Conservation (phyloP, 2,329 filamentous ascomycete species). For the Ceratocystis huliohia region DNA sequence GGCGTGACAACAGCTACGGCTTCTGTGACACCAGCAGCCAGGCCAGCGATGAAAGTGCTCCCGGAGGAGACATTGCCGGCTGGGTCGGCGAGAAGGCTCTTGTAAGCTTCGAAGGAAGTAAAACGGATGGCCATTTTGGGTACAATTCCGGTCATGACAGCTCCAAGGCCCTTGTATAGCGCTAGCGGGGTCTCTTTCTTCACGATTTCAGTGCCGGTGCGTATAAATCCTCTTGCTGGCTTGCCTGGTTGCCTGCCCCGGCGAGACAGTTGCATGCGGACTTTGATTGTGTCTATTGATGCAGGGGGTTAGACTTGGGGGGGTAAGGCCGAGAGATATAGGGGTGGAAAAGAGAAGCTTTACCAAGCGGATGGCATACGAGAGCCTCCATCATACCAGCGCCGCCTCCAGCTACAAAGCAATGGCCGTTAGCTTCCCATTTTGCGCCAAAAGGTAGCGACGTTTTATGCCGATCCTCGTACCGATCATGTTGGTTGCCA, state of each 20-base stretch:
- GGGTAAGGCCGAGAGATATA: constrained; percentile 19
- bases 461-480: constrained; percentile 22
- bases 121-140: constrained; percentile 99
- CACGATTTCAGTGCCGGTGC: constrained; percentile 76
- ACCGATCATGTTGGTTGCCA: constrained; percentile 86
- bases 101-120: constrained; percentile 93
- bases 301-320: background rate
- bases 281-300: constrained; percentile 78
- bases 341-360: constrained; percentile 24
- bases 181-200: constrained; percentile 81
- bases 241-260: constrained; percentile 71
- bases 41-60: constrained; percentile 62
- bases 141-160: constrained; percentile 88
- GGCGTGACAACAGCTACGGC: constrained; percentile 92
- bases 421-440: constrained; percentile 35
- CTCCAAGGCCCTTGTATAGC: constrained; percentile 95
- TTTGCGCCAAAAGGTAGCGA: background rate
- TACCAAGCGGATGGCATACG: constrained; percentile 84
- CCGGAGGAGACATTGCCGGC: constrained; percentile 56
- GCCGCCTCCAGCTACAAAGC: constrained; percentile 69
- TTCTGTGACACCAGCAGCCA: constrained; percentile 88
- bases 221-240: constrained; percentile 76
- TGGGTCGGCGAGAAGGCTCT: constrained; percentile 62
- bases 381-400: constrained; percentile 99
- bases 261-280: constrained; percentile 94